Base-by-base conservation (phyloP, 345 rosid genomes). In the Abelmoschus esculentus region DNA sequence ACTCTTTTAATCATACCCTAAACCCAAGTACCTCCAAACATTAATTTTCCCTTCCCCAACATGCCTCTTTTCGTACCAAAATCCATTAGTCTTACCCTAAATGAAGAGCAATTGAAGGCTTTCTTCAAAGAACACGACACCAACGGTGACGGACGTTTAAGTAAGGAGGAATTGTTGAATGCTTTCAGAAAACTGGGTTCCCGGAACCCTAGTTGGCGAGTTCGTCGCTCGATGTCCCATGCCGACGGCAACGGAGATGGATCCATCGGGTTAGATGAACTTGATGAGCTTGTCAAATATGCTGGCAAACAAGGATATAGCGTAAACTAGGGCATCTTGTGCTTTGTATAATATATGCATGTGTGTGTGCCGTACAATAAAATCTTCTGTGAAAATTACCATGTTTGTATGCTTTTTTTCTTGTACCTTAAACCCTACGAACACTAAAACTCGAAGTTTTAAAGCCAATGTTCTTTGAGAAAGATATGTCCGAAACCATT, bases 221-320 rank as follows among this genome's bases (percentile, higher is more conserved):
- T 62, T 31, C 18, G 15, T 42, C 83, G 80, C 22, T 67, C 76
- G 2, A 56, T 74, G 5, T 22, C 10, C 50, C 71, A 47, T 34
- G 80, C 80, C 14, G 83, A 80, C 29, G 2, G 6, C 1, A 52
- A 80, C 19, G 71, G 70, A 13, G 83, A 80, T 40, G 83, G 80
- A 15, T 29, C 6, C 29, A 71, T 80, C 52, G 22, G 69, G 12
- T 0, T 34, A 5, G 62, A 67, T 0, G 83, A 80, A 73, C 53
- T 80, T 3, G 71, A 76, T 22, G 64, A 55, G 9, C 76, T 80
- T 28, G 69, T 70, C 22, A 70, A 67, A 38, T 80, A 80, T 74
- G 80, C 32, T 40, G 18, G 31, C 42, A 44, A 57, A n/a, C 34
- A 40, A 10, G 76, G 74, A 22, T 79, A 75, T n/a, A 0, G 7